Conservation (phyloP, 129 eudicot genomes). For the Flaveria robusta region DNA sequence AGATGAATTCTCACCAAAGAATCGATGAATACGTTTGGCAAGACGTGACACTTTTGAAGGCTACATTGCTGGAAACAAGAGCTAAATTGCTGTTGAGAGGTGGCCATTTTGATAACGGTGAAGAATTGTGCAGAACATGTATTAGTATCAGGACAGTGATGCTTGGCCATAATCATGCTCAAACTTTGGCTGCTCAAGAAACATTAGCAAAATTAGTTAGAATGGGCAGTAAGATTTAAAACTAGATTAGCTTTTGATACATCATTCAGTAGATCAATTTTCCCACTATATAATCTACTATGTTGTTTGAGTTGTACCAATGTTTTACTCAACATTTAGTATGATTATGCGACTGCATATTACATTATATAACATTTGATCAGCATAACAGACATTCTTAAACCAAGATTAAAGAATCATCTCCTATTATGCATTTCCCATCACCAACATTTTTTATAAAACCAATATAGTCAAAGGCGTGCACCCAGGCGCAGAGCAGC, state of each 20-base stretch:
- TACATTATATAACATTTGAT: conserved; percentile 21
- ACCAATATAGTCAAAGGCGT: no score
- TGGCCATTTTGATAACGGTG: conserved; percentile 79
- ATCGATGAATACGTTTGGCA: conserved; percentile 91
- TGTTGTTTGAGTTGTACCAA: conserved; percentile 30
- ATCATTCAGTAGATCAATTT: conserved; percentile 42
- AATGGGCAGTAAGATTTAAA: conserved; percentile 79
- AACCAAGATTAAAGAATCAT: conserved; percentile 15
- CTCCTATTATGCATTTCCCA: conserved; percentile 7
- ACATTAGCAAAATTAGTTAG: conserved; percentile 90
- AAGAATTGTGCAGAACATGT: conserved; percentile 86
- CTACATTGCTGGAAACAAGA: conserved; percentile 77
- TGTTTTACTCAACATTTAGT: conserved; percentile 11
- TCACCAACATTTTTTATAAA: not conserved
- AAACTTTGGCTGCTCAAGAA: conserved; percentile 89
- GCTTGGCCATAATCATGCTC: conserved; percentile 91
- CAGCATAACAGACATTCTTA: conserved; percentile 8
- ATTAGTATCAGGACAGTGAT: conserved; percentile 90
- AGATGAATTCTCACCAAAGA: conserved; percentile 54
- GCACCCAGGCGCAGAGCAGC: no score
- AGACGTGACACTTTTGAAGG: conserved; percentile 84
- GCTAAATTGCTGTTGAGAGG: conserved; percentile 82
- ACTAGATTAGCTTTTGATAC: conserved; percentile 19
- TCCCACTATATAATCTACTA: conserved; percentile 37
- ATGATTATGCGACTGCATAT: not conserved